phyloP scores from a whole-genome alignment of 139 green algal genomes.

The Spirogloea muscicola region DNA sequence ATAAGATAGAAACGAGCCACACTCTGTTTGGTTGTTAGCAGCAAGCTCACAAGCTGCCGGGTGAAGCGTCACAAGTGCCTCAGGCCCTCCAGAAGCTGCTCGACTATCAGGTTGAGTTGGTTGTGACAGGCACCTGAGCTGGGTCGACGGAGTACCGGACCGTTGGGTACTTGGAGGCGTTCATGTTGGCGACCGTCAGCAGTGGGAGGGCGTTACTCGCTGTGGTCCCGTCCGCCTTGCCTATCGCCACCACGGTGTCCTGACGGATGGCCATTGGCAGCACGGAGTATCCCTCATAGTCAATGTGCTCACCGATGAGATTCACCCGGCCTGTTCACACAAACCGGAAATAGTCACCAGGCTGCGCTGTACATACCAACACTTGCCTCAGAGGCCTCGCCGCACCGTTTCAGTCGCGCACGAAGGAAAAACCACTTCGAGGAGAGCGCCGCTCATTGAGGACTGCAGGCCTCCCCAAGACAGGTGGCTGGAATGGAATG shows the following conservation, averaged over 20 bases:
- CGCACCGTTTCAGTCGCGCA: too few relatives aligned
- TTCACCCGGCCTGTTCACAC: slow-evolving; percentile 94
- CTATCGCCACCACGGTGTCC: slow-evolving; percentile 50
- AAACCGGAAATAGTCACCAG: too few relatives aligned
- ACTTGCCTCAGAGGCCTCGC: too few relatives aligned
- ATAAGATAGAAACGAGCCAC: too few relatives aligned
- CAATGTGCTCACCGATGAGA: slow-evolving; percentile 97
- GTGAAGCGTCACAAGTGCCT: too few relatives aligned
- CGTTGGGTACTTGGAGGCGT: slow-evolving; percentile 65
- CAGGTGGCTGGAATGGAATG: too few relatives aligned
- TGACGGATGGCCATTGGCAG: slow-evolving; percentile 92
- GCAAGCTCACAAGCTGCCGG: too few relatives aligned
- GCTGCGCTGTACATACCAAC: too few relatives aligned
- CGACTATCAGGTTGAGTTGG: background rate
- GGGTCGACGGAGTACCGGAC: slow-evolving; percentile 73
- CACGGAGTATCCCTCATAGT: slow-evolving; percentile 95
- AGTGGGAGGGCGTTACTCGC: background rate
- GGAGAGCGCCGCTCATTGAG: too few relatives aligned
- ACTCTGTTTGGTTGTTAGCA: too few relatives aligned
- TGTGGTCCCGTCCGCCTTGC: background rate
- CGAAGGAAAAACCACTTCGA: too few relatives aligned
- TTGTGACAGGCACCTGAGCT: slow-evolving; percentile 9
- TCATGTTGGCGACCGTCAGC: slow-evolving; percentile 73
- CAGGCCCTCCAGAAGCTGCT: slow-evolving; percentile 6
- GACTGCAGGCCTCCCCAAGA: too few relatives aligned